A percentile compares a stretch with the other conserved stretches of the same genome.
Evolutionary conservation across 164 flowering plant genomes (phyloP).

Genomic region (Aristolochia fimbriata): DNA sequence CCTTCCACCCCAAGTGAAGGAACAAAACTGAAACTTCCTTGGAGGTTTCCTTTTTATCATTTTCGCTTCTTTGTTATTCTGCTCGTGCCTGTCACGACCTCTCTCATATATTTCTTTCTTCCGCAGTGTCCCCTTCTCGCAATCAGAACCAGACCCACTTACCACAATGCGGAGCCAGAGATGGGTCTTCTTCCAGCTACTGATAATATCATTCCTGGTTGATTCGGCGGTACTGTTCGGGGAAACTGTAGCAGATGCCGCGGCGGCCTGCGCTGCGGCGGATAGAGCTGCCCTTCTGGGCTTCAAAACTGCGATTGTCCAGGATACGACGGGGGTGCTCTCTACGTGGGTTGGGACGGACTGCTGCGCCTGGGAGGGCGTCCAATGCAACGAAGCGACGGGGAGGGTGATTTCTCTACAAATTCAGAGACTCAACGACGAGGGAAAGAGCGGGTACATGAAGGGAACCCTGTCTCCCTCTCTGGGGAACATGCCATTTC

Average conservation of each 20-base stretch:
- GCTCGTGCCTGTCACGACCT: conserved; percentile 2
- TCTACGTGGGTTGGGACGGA: conserved; percentile 70
- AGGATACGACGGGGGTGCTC: conserved; percentile 63
- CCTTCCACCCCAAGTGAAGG: conserved; percentile 54
- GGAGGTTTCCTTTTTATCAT: neutral
- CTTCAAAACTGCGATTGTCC: conserved; percentile 53
- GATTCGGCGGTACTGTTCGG: conserved; percentile 7
- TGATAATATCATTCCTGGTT: conserved; percentile 25
- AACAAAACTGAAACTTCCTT: conserved; percentile 10
- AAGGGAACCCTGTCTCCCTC: conserved; percentile 66
- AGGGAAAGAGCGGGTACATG: conserved; percentile 40
- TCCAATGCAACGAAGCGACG: conserved; percentile 47
- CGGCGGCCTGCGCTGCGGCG: conserved; percentile 36
- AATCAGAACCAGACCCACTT: conserved; percentile 18
- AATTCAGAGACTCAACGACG: conserved; percentile 40
- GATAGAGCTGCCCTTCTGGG: conserved; percentile 67
- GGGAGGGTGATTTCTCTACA: conserved; percentile 55
- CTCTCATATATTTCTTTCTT: conserved; percentile 8
- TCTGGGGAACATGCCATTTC: conserved; percentile 42
- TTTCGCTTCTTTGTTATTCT: conserved; percentile 10
- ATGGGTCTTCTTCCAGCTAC: conserved; percentile 30
- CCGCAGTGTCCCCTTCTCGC: neutral
- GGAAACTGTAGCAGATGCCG: conserved; percentile 14
- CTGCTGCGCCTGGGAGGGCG: conserved; percentile 95
- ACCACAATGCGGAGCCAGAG: conserved; percentile 37